These are phyloP conservation scores for Pleurotus ostreatus DNA, from an alignment of 768 basidiomycete genomes.

Conservation along the genomic window DNA sequence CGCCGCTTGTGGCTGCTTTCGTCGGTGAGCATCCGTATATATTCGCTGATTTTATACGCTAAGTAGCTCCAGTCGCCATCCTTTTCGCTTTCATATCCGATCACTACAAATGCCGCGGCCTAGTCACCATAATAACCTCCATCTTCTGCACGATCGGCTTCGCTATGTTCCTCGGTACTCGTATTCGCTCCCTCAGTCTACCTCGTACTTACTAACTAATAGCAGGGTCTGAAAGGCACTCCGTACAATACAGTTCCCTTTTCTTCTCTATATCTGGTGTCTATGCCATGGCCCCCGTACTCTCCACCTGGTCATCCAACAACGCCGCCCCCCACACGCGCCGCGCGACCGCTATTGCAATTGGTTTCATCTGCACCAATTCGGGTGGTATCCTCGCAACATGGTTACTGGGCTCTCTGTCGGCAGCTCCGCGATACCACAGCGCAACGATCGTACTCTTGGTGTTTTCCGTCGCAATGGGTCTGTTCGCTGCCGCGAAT, in stretches of 20 bases:
- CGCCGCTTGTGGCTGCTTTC: slow-evolving; percentile 49
- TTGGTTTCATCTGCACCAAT: no score
- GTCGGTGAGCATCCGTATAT: slow-evolving; percentile 9
- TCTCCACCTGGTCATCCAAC: slow-evolving; percentile 58
- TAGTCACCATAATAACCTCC: slow-evolving; percentile 38
- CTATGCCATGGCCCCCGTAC: slow-evolving; percentile 42
- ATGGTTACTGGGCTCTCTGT: no score
- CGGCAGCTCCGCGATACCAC: no score
- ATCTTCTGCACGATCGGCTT: slow-evolving; percentile 45
- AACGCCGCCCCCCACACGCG: slow-evolving; percentile 53
- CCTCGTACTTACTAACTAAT: neutral
- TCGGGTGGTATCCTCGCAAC: no score
- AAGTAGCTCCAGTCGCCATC: neutral
- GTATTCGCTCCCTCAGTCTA: neutral
- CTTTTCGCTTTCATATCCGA: no score
- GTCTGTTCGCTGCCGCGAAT: no score
- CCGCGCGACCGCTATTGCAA: neutral
- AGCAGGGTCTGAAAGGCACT: slow-evolving; percentile 30
- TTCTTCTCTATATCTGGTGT: slow-evolving; percentile 51
- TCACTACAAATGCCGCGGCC: no score
- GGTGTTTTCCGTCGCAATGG: no score
- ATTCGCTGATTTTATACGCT: neutral
- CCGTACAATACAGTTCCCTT: slow-evolving; percentile 48
- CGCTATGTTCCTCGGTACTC: slow-evolving; percentile 49
- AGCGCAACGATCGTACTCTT: no score